Base-by-base conservation (phyloP, 495 filamentous ascomycete genomes). In the Penicillium subrubescens region DNA sequence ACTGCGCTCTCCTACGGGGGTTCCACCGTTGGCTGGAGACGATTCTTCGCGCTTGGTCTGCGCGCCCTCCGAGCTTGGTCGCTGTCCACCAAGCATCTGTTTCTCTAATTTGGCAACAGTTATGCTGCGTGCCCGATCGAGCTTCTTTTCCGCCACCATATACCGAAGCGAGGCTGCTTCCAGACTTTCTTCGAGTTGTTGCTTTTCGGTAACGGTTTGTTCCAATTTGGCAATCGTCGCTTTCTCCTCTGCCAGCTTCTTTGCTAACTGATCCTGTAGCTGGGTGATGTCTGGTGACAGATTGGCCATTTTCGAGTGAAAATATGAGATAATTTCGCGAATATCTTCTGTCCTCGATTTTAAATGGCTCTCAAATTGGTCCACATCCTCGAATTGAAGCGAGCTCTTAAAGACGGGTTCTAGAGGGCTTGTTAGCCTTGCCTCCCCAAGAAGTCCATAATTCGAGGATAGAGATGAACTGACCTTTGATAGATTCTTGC, bases 81-180 rank as follows among this genome's bases (percentile, higher is more conserved):
- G 69, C 80, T 83, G 65, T 77, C 84, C 83, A 39, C 84, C 84
- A 56, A 90, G 81, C 62, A 94, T 87, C 76, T 97, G 92, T 66
- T 90, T 91, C 72, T 98, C 96, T 60, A 98, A 78, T 71, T 96
- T 97, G 59, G 91, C 89, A n/a, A 97, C 92, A 51, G 94, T 91
- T 54, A 89, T 77, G 70, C 94, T 97, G 72, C 89, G 91, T 8
- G 88, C 87, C 37, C 95, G 88, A 73, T 99, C 95, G 17, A 97
- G 83, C 74, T 91, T 92, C 79, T 94, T 94, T 71, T 98, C 95
- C 4, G 95, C 95, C 62, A 93, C 89, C 85, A 97, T 91, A 67
- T 96, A 97, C 59, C 95, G 89, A 41, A 94, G 79, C 4, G 92
- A 94, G 5, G 95, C 94, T 57, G 83, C 86, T 64, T 97, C 92